Evolutionary conservation across 768 basidiomycete species (phyloP).

Genomic region (Clathrus columnatus): DNA sequence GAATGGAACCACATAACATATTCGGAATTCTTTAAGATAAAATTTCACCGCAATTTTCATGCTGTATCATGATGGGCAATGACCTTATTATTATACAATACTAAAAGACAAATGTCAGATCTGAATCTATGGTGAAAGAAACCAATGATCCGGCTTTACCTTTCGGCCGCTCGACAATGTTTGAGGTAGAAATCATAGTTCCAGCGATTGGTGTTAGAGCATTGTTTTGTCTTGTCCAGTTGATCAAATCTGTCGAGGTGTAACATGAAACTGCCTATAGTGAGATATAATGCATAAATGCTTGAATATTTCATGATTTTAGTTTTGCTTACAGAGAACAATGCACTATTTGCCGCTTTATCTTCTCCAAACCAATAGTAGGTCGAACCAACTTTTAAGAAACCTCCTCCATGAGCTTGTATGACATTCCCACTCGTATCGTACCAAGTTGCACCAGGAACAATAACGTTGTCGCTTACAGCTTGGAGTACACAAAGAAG

Average conservation of each 20-base stretch:
- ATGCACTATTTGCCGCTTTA: slow-evolving; percentile 44
- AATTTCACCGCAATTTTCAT: neutral
- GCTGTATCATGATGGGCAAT: neutral
- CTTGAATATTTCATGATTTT: too few species aligned
- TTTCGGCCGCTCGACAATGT: slow-evolving; percentile 58
- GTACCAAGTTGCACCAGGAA: slow-evolving; percentile 53
- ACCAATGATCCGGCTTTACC: slow-evolving; percentile 25
- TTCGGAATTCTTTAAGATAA: slow-evolving; percentile 37
- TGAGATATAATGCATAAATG: too few species aligned
- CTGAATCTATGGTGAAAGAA: neutral
- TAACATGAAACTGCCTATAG: neutral
- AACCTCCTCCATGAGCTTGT: slow-evolving; percentile 54
- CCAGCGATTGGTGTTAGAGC: slow-evolving; percentile 45
- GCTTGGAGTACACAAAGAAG: neutral
- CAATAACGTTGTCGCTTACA: slow-evolving; percentile 31
- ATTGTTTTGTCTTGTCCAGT: slow-evolving; percentile 51
- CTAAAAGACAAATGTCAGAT: slow-evolving; percentile 21
- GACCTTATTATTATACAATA: slow-evolving; percentile 46
- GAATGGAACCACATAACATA: slow-evolving; percentile 71
- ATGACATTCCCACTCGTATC: slow-evolving; percentile 54
- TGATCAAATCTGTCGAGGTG: slow-evolving; percentile 41
- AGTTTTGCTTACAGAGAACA: slow-evolving; percentile 36
- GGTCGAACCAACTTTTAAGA: slow-evolving; percentile 47
- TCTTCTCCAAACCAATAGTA: slow-evolving; percentile 61
- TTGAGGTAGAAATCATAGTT: slow-evolving; percentile 47